A percentile compares a stretch with the other conserved stretches of the same genome.
These are phyloP conservation scores for Talaromyces marneffei DNA, from an alignment of 2,329 filamentous ascomycete genomes.

Conservation along the genomic window DNA sequence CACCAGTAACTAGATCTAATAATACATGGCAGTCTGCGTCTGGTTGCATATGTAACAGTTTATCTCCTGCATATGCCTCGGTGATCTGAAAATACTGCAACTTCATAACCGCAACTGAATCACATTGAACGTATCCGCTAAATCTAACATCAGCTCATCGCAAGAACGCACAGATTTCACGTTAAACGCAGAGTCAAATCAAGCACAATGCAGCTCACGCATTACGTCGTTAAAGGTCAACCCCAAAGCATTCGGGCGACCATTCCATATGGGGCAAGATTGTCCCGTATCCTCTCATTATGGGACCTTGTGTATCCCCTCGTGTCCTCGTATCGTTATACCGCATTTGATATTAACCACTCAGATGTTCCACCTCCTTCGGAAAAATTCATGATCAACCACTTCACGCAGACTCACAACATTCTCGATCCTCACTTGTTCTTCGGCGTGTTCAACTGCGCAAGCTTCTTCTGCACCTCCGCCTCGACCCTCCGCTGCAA, in stretches of 20 bases:
- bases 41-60: too few species aligned
- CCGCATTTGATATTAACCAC: neutral
- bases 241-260: neutral
- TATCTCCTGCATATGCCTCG: too few species aligned
- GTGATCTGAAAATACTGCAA: too few species aligned
- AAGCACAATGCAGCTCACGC: neutral
- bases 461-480: constrained; percentile 68
- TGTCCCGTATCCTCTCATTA: neutral
- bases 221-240: neutral
- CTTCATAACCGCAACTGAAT: neutral
- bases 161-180: neutral
- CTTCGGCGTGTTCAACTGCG: constrained; percentile 62
- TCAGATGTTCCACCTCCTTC: neutral
- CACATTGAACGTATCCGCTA: neutral
- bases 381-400: too few species aligned
- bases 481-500: constrained; percentile 74
- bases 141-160: neutral
- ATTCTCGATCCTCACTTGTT: constrained; percentile 15
- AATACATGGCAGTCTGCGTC: too few species aligned
- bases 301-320: neutral
- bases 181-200: neutral
- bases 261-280: too few species aligned
- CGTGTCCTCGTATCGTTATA: neutral
- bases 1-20: too few species aligned
- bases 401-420: constrained; percentile 10